Evolutionary conservation across 192 early-diverging fungal species (phyloP), one percentile per base, ranked within the genome.

Genomic region (Coemansia sp.): DNA sequence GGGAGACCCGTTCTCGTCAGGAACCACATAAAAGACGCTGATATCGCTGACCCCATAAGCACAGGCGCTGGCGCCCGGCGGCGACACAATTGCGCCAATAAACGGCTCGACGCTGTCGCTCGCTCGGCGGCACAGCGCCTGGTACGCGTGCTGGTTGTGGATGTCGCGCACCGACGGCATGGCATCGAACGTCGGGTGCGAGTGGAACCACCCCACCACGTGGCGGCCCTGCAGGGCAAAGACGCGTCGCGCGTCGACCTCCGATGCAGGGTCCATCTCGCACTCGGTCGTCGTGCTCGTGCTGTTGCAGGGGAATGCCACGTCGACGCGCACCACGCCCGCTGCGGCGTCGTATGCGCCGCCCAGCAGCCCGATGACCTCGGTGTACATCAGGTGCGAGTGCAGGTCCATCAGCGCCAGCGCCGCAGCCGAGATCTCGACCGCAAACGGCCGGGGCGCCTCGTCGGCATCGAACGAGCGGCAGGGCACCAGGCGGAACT

Each of bases 131-230:
- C 92, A 93, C 34, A 95, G 86, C 67, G 82, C 85, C 86, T 98
- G 96, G 83, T 98, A 94, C 1, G 87, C 85, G 53, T 85, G 86
- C 82, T 98, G 95, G 66, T 90, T 97, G 76, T 93, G 92, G 67
- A 96, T 91, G 73, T 98, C 96, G 70, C 94, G 86, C 14, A 95
- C 87, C 50, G 90, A 92, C 38, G 96, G 96, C 41, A 88, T 89
- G 5, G 95, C 90, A 42, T 93, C 93, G 68, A 98, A 98, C 0
- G 92, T 92, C 36, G 96, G 95, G 76, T 98, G 96, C 38, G 94
- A 96, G 74, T 98, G 96, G 84, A 95, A 98, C 96, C 96, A 98
- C 58, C 95, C 95, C 34, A 97, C 94, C 1, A 92, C 91, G 21
- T 73, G 73, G 55, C 86, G 84, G 0, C 87, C 86, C 68, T 84